Conservation (phyloP, 1,284 basidiomycete genomes). For the Cutaneotrichosporon sp. region DNA sequence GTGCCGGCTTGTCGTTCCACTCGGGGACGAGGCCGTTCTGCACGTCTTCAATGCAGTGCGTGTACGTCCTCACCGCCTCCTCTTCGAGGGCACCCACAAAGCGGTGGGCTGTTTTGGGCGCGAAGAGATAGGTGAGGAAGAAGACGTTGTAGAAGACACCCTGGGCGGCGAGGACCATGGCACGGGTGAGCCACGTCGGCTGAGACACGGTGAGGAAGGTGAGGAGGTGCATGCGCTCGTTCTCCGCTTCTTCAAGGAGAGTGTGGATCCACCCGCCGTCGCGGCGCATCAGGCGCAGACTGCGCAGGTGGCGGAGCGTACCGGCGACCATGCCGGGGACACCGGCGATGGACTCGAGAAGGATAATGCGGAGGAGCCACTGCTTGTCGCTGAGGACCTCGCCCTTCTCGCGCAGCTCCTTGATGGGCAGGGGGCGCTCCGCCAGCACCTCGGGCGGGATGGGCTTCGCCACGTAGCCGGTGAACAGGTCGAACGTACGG, state of each 20-base stretch:
- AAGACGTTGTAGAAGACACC: slow-evolving; percentile 83
- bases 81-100: slow-evolving; percentile 95
- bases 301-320: slow-evolving; percentile 73
- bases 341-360: slow-evolving; percentile 86
- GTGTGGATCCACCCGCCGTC: slow-evolving; percentile 86
- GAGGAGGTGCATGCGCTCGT: slow-evolving; percentile 91
- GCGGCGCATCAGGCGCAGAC: slow-evolving; percentile 75
- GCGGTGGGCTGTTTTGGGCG: slow-evolving; percentile 79
- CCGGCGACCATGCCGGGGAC: slow-evolving; percentile 93
- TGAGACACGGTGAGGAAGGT: slow-evolving; percentile 83
- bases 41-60: slow-evolving; percentile 74
- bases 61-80: slow-evolving; percentile 87
- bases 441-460: slow-evolving; percentile 34
- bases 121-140: slow-evolving; percentile 77
- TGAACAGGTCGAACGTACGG: slow-evolving; percentile 61
- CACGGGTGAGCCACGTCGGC: slow-evolving; percentile 72
- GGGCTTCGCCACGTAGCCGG: slow-evolving; percentile 68
- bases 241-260: slow-evolving; percentile 86
- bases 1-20: slow-evolving; percentile 70
- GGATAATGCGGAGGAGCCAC: slow-evolving; percentile 79
- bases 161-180: slow-evolving; percentile 77
- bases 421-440: slow-evolving; percentile 55
- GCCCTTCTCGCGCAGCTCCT: slow-evolving; percentile 66
- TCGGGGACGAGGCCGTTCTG: slow-evolving; percentile 80
- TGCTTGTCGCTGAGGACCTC: slow-evolving; percentile 66